These are phyloP conservation scores for Pseudocohnilembus persalinus DNA, from an alignment of 169 alveolate genomes.

Conservation along the genomic window DNA sequence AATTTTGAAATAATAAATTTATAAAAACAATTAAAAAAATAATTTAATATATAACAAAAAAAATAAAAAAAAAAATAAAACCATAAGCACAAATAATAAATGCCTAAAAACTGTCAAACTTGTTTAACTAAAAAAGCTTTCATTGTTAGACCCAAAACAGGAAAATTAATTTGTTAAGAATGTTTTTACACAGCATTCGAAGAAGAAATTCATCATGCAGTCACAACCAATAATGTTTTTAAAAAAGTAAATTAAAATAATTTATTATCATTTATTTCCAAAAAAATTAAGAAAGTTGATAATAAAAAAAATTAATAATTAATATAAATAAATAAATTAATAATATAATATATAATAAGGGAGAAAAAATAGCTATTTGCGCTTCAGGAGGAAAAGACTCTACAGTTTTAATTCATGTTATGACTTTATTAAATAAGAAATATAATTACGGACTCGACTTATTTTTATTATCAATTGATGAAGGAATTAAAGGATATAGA, in stretches of 20 bases:
- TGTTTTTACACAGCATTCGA: constrained; percentile 95
- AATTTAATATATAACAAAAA: too few species aligned
- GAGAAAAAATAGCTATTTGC: constrained; percentile 94
- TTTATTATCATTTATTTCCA: background rate
- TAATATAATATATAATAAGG: constrained; percentile 64
- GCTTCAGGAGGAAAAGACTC: constrained; percentile 99
- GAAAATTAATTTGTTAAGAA: constrained; percentile 87
- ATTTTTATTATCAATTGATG: constrained; percentile 95
- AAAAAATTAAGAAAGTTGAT: background rate
- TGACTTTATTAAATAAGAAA: constrained; percentile 89
- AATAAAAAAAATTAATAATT: background rate
- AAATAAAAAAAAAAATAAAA: too few species aligned
- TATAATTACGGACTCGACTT: constrained; percentile 91
- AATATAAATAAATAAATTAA: background rate
- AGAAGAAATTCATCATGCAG: constrained; percentile 93
- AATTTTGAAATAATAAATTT: too few species aligned
- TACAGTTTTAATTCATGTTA: constrained; percentile 94
- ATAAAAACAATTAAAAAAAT: too few species aligned
- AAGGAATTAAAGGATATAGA: constrained; percentile 98
- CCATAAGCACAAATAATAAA: too few species aligned
- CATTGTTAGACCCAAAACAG: constrained; percentile 90
- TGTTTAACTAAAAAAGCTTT: constrained; percentile 84
- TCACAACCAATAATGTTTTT: constrained; percentile 68
- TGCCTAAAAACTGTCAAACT: constrained; percentile 60
- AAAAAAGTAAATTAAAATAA: constrained; percentile 15